Conservation (phyloP, 2,329 filamentous ascomycete genomes). For the Parasarocladium wereldwijsianum region DNA sequence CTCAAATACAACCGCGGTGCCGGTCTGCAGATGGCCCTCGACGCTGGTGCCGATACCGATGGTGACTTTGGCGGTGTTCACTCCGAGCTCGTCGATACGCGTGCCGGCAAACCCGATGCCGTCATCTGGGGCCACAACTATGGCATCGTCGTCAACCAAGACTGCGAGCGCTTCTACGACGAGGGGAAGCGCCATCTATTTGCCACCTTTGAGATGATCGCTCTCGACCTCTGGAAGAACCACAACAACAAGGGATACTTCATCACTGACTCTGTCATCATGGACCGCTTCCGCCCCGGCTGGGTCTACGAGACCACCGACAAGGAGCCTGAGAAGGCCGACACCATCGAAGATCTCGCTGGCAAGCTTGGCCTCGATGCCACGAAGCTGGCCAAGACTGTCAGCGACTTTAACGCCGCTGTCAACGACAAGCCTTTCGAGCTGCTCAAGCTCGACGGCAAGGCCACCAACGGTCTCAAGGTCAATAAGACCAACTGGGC, state of each 20-base stretch:
- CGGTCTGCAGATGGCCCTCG: neutral
- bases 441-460: conserved; percentile 1
- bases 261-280: neutral
- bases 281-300: neutral
- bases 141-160: conserved; percentile 25
- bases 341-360: neutral
- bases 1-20: neutral
- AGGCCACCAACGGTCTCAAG: neutral
- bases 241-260: conserved; percentile 2
- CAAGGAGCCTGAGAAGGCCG: neutral
- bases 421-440: neutral
- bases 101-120: neutral
- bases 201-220: conserved; percentile 20
- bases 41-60: neutral
- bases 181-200: conserved; percentile 23
- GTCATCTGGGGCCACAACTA: conserved; percentile 15
- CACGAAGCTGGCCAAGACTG: neutral
- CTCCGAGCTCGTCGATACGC: neutral
- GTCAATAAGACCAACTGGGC: conserved; percentile 1
- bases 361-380: neutral
- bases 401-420: neutral
- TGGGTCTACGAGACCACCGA: conserved; percentile 1
- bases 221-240: neutral
- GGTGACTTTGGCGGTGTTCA: neutral
- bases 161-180: conserved; percentile 22